Conservation (phyloP, 306 rosid genomes). For the Casuarina cunninghamiana region DNA sequence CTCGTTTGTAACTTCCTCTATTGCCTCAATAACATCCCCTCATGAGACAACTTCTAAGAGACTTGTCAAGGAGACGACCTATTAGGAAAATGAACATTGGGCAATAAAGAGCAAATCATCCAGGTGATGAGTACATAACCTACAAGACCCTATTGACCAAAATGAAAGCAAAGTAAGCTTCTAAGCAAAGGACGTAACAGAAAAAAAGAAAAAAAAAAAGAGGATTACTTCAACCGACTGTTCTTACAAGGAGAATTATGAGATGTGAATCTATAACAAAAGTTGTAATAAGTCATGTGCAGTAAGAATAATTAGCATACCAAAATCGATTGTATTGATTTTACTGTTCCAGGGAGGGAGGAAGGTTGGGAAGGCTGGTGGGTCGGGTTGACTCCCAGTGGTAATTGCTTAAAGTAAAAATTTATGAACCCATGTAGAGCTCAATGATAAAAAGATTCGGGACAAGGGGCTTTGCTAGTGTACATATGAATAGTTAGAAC, state of each 20-base stretch:
- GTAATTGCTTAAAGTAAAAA: constrained; percentile 1
- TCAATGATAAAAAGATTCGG: not conserved
- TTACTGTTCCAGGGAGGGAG: not conserved
- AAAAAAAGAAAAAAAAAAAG: not conserved
- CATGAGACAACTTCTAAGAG: not conserved
- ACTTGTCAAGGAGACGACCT: not conserved
- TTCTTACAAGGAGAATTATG: not conserved
- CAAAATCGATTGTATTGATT: not conserved
- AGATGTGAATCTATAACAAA: not conserved
- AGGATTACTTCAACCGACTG: not conserved
- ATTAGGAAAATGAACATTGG: not conserved
- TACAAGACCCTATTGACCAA: not conserved
- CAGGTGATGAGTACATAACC: not conserved
- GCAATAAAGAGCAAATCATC: not conserved
- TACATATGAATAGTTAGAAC: constrained; percentile 14
- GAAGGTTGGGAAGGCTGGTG: not conserved
- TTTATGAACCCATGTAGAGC: constrained; percentile 14
- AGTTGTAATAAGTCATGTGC: not conserved
- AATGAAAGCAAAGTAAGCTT: not conserved
- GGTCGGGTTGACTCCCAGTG: not conserved
- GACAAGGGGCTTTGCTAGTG: not conserved
- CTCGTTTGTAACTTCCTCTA: not conserved
- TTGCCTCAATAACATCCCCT: not conserved
- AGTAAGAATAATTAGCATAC: not conserved
- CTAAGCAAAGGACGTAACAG: not conserved